Evolutionary conservation across 1,284 basidiomycete genomes (phyloP), one percentile per base, ranked within the genome.

Genomic region (Cryptococcus deneoformans): DNA sequence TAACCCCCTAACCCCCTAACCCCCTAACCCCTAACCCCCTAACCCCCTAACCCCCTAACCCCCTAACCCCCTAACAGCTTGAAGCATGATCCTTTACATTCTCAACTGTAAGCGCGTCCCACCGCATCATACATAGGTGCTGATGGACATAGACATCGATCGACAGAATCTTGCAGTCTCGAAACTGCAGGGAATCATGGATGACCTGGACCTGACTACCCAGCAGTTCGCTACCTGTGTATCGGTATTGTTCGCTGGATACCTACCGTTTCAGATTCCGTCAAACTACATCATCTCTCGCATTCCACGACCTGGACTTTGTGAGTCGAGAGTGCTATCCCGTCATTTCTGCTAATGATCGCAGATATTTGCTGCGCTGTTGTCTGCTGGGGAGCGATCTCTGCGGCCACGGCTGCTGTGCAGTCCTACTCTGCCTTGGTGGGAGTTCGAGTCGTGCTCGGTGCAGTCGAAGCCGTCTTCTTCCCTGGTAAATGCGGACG

Each of bases 191-290:
- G 66, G 65, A 34, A 65, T 71, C 45, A 61, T 66, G 62, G 52
- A 50, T 44, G 71, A 73, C 47, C 62, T 73, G 20, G 40, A 64
- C 54, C 65, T 72, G 62, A 60, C 59, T 6, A 63, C 60, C 6
- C 57, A 62, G n/a, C 59, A 73, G 45, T 76, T 71, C 52, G 66
- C 69, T n/a, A 73, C 72, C 0, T 67, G 71, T 4, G 62, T 79
- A 29, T 69, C 74, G 1, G 71, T 80, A 51, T 71, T 79, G 4
- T 79, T 66, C 50, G 76, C 52, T 59, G 36, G 45, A 53, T 54
- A 9, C 36, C 66, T 72, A 20, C 61, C 66, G 3, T 65, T 76
- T 51, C 76, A 77, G 57, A 69, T 79, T 57, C 75, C 20, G 0
- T 71, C 69, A 29, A 75, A 77, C 53, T 68, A 71, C 39, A 43